Evolutionary conservation across 768 basidiomycete genomes (phyloP).

Genomic region (Leccinellum rugosiceps): DNA sequence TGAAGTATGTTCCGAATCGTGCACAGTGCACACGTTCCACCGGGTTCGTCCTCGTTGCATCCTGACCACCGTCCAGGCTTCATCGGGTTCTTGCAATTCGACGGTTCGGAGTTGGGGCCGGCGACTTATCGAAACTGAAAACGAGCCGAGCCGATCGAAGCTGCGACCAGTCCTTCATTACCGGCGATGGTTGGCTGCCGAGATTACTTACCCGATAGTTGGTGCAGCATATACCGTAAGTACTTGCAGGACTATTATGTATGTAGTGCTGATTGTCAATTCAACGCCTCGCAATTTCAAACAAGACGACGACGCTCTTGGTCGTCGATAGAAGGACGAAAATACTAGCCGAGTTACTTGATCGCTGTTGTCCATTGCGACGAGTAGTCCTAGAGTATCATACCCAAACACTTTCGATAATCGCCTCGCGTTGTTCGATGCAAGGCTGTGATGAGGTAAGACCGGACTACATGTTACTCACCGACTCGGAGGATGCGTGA

Average conservation of each 20-base stretch:
- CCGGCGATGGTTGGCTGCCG: background rate
- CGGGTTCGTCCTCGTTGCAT: too few species aligned
- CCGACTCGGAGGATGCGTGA: background rate
- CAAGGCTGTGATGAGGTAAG: background rate
- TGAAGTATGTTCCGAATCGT: too few species aligned
- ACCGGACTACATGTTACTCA: background rate
- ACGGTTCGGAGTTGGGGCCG: too few species aligned
- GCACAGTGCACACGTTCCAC: too few species aligned
- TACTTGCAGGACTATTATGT: too few species aligned
- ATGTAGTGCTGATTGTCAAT: background rate
- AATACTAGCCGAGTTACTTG: background rate
- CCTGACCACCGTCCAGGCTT: too few species aligned
- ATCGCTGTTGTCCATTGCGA: background rate
- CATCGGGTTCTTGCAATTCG: too few species aligned
- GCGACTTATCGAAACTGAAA: background rate
- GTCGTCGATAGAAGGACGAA: background rate
- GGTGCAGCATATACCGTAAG: background rate
- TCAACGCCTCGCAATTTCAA: background rate
- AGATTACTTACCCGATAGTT: background rate
- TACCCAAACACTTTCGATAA: background rate
- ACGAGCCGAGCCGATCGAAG: background rate
- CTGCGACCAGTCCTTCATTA: background rate
- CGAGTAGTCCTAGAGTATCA: background rate
- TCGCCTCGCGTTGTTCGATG: background rate
- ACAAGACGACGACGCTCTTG: background rate